A percentile compares a stretch with the other conserved stretches of the same genome.
These are phyloP conservation scores for Pythium phragmitis DNA, from an alignment of 352 stramenopile species.

Conservation along the genomic window DNA sequence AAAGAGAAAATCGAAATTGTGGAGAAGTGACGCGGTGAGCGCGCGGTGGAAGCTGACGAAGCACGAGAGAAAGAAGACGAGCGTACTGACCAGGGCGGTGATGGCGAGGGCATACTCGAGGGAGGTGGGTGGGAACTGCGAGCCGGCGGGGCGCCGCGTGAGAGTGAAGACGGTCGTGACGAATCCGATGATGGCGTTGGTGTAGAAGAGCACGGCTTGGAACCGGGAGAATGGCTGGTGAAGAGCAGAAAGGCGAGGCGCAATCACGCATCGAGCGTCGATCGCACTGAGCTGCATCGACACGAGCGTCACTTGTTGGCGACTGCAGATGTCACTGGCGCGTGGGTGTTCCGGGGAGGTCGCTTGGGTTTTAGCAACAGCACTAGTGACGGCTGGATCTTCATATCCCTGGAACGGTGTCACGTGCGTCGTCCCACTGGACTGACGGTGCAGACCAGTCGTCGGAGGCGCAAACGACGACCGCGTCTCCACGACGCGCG, in stretches of 20 bases:
- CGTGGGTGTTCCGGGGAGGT: too few relatives aligned
- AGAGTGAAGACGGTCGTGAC: constrained; percentile 6
- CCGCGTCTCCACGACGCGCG: too few relatives aligned
- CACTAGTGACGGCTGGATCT: too few relatives aligned
- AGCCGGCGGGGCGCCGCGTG: constrained; percentile 3
- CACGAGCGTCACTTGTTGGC: too few relatives aligned
- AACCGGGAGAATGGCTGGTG: background rate
- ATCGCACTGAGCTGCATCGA: too few relatives aligned
- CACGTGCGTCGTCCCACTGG: too few relatives aligned
- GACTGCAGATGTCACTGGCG: too few relatives aligned
- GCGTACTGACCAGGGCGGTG: background rate
- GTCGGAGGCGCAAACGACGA: too few relatives aligned
- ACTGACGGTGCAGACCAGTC: too few relatives aligned
- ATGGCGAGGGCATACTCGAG: background rate
- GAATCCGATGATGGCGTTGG: constrained; percentile 10
- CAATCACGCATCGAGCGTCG: too few relatives aligned
- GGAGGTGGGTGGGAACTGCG: background rate
- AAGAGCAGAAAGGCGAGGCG: constrained; percentile 6
- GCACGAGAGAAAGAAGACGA: constrained; percentile 4
- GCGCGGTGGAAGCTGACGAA: constrained; percentile 27
- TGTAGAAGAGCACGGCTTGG: background rate
- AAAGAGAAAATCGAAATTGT: constrained; percentile 43
- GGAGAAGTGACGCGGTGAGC: constrained; percentile 24
- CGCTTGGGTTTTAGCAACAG: too few relatives aligned
- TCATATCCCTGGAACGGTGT: too few relatives aligned